phyloP scores from a whole-genome alignment of 257 asterid genomes.

The Solanum ossicruentum region DNA sequence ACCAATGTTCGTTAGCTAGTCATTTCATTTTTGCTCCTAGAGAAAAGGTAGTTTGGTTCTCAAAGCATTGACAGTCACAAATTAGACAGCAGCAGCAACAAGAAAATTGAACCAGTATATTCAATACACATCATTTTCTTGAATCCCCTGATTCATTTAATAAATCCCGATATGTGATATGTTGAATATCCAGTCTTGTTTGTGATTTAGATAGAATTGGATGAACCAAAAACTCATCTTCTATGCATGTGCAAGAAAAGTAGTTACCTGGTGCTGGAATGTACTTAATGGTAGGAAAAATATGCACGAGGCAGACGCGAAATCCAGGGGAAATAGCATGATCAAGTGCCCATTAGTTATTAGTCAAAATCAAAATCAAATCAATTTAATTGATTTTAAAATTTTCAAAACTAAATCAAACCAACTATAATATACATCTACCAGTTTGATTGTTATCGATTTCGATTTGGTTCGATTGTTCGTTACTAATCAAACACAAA shows the following conservation, averaged over 20 bases:
- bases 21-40: not conserved
- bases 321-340: conserved; percentile 37
- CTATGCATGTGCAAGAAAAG: not conserved
- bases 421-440: no score
- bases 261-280: conserved; percentile 54
- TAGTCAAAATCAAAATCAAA: no score
- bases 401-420: no score
- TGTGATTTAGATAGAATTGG: not conserved
- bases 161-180: not conserved
- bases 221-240: not conserved
- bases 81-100: not conserved
- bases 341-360: conserved; percentile 42
- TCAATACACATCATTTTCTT: not conserved
- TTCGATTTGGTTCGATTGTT: no score
- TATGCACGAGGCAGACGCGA: conserved; percentile 50
- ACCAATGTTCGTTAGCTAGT: not conserved
- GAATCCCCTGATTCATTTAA: not conserved
- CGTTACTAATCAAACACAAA: no score
- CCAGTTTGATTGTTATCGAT: no score
- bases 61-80: not conserved
- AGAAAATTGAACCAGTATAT: not conserved
- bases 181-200: not conserved
- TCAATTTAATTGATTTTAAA: no score
- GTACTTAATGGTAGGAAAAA: conserved; percentile 45
- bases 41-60: not conserved